Conservation (phyloP, 176 grass and related monocot genomes). For the Hsuehochloa calcarea region DNA sequence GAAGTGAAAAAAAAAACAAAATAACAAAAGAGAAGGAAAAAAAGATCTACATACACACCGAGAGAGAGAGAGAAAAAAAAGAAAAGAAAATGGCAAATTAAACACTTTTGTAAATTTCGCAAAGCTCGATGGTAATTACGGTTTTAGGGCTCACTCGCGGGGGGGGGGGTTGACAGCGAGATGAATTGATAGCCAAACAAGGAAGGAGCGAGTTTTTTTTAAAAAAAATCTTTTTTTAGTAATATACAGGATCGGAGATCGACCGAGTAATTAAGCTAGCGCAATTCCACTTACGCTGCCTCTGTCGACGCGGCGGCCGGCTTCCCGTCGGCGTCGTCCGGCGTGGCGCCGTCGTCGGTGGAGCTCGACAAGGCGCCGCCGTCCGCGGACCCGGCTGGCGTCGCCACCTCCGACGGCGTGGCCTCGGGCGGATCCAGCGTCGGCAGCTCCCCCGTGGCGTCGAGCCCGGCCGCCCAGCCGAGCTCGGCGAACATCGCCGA, state of each 20-base stretch:
- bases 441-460: slow-evolving; percentile 23
- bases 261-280: too few species aligned
- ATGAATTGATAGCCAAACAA: not conserved
- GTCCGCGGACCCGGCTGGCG: slow-evolving; percentile 31
- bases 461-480: slow-evolving; percentile 39
- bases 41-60: not conserved
- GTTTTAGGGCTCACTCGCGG: not conserved
- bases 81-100: not conserved
- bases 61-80: too few species aligned
- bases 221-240: too few species aligned
- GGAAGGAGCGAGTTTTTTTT: not conserved
- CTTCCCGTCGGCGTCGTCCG: slow-evolving; percentile 33
- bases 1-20: not conserved
- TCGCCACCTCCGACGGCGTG: not conserved
- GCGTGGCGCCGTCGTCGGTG: slow-evolving; percentile 38
- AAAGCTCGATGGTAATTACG: not conserved
- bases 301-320: slow-evolving; percentile 27
- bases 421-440: slow-evolving; percentile 35
- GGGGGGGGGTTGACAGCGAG: not conserved
- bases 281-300: slow-evolving; percentile 38
- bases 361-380: slow-evolving; percentile 46
- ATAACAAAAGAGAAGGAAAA: not conserved
- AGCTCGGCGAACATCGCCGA: slow-evolving; percentile 51
- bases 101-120: not conserved
- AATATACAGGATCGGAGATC: too few species aligned